phyloP scores from a whole-genome alignment of 805 yeast genomes.

The Clavispora santaluciae region DNA sequence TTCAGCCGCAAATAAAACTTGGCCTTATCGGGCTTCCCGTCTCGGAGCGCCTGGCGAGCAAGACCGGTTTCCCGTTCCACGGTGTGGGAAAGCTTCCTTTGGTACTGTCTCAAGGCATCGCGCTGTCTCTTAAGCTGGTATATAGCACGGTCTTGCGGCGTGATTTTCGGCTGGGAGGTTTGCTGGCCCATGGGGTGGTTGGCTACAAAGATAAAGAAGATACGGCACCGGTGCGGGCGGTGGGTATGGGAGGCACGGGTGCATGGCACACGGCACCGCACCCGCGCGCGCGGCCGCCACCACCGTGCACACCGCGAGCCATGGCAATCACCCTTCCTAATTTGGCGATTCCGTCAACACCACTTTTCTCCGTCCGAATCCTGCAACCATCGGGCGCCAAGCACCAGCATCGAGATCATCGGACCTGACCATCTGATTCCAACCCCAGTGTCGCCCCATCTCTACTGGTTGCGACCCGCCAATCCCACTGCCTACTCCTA shows the following conservation, averaged over 20 bases:
- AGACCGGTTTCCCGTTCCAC: conserved; percentile 57
- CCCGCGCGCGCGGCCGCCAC: background rate
- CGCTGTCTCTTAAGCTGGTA: conserved; percentile 83
- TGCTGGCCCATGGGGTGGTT: conserved; percentile 35
- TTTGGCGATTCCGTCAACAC: conserved; percentile 8
- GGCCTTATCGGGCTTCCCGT: conserved; percentile 56
- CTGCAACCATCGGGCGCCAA: background rate
- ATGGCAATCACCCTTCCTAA: conserved; percentile 9
- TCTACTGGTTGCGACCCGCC: no score
- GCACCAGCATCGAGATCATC: background rate
- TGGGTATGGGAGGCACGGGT: background rate
- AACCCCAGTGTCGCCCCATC: no score
- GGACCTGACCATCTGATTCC: background rate
- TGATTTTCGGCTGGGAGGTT: conserved; percentile 55
- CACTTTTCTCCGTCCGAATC: background rate
- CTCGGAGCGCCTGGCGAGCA: conserved; percentile 51
- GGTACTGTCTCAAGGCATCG: conserved; percentile 76
- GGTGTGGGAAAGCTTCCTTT: conserved; percentile 50
- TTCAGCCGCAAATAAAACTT: conserved; percentile 66
- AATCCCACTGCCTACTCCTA: no score
- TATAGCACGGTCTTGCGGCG: conserved; percentile 81
- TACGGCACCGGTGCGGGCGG: background rate
- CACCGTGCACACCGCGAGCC: conserved; percentile 1
- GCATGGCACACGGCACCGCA: no score
- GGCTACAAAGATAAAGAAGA: background rate